Conservation (phyloP, 1,284 basidiomycete species). For the Singerocomus inundabilis region DNA sequence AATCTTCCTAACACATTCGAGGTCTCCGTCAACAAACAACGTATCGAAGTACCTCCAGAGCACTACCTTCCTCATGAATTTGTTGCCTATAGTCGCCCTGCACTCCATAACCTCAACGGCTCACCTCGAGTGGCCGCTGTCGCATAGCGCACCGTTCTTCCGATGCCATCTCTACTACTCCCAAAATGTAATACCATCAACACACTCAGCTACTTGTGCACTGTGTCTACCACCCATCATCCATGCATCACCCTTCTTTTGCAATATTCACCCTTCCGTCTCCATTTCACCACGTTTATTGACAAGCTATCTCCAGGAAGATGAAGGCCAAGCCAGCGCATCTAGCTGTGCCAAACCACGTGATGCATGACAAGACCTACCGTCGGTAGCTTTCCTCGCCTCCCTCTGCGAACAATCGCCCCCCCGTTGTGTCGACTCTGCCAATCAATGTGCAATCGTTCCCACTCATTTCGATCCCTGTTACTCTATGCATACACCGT, state of each 20-base stretch:
- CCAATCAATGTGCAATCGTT: constrained; percentile 41
- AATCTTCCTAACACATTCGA: constrained; percentile 69
- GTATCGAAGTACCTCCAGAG: constrained; percentile 62
- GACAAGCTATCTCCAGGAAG: constrained; percentile 43
- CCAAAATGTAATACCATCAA: constrained; percentile 79
- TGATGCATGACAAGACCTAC: constrained; percentile 16
- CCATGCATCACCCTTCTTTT: constrained; percentile 73
- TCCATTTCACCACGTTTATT: constrained; percentile 49
- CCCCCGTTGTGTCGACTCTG: constrained; percentile 28
- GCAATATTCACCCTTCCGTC: constrained; percentile 54
- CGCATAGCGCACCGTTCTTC: constrained; percentile 42
- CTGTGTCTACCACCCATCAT: constrained; percentile 64
- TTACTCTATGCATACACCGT: constrained; percentile 51
- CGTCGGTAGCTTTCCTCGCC: constrained; percentile 29
- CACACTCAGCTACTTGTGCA: constrained; percentile 55
- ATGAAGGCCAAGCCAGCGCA: constrained; percentile 11
- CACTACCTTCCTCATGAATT: constrained; percentile 79
- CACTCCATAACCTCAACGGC: constrained; percentile 63
- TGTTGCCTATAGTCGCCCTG: constrained; percentile 68
- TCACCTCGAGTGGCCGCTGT: constrained; percentile 48
- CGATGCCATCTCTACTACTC: constrained; percentile 29
- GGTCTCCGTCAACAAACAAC: constrained; percentile 67
- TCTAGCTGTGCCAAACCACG: constrained; percentile 27
- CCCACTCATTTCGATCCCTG: constrained; percentile 48
- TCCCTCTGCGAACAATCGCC: constrained; percentile 29